These are phyloP conservation scores for Fusarium pseudonygamai DNA, from an alignment of 2,329 filamentous ascomycete species.

Conservation along the genomic window DNA sequence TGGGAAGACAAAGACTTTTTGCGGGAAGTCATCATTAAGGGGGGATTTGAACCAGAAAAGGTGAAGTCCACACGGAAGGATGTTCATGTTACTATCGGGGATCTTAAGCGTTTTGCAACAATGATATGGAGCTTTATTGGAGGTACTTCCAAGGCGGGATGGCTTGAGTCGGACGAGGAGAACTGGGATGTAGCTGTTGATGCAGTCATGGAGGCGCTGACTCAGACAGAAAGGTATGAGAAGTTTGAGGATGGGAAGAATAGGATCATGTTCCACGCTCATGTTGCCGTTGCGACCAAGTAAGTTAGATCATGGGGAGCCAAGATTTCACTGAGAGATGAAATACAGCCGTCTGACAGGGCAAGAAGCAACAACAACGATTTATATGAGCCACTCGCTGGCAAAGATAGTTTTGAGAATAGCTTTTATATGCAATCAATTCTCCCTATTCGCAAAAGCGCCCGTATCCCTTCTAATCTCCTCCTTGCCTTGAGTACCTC, in stretches of 20 bases:
- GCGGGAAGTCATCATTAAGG: accelerated
- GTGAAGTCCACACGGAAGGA: accelerated
- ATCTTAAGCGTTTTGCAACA: too few relatives aligned
- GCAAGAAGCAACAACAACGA: accelerated
- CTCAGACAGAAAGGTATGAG: background rate
- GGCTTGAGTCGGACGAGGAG: constrained; percentile 12
- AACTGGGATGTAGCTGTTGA: constrained; percentile 1
- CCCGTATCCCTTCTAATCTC: background rate
- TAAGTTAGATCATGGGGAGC: background rate
- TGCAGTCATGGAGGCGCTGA: background rate
- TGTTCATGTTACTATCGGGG: background rate
- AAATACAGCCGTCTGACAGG: accelerated
- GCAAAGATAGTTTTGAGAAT: accelerated
- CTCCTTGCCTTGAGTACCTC: constrained; percentile 18
- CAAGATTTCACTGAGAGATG: accelerated
- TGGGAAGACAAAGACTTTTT: background rate
- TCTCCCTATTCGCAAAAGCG: constrained; percentile 4
- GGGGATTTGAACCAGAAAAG: accelerated
- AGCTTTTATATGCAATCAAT: accelerated
- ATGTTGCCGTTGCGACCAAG: background rate
- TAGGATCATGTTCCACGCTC: background rate
- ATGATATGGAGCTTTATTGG: constrained; percentile 15
- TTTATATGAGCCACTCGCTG: accelerated
- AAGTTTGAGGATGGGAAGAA: background rate
- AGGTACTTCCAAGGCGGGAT: background rate